phyloP scores from a whole-genome alignment of 2,329 filamentous ascomycete species.

The Lecanicillium sp. region DNA sequence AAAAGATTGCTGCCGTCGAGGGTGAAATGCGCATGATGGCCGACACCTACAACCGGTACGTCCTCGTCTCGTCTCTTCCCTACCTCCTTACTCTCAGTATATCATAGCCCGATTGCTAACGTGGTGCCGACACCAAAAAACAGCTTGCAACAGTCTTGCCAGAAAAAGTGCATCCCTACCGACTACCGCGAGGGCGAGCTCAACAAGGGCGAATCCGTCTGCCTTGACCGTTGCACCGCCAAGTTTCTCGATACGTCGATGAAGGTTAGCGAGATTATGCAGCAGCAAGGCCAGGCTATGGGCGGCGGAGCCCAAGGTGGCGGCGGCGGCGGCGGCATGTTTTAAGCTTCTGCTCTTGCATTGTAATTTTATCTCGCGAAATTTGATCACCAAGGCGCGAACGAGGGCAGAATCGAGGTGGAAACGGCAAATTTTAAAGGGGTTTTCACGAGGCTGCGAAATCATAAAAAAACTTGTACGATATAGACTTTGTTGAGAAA shows the following conservation, averaged over 20 bases:
- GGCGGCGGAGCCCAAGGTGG: slow-evolving; percentile 30
- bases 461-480: too few relatives aligned
- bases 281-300: slow-evolving; percentile 68
- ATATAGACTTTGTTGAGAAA: too few relatives aligned
- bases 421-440: too few relatives aligned
- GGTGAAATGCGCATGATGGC: slow-evolving; percentile 96
- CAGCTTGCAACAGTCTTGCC: slow-evolving; percentile 82
- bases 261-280: slow-evolving; percentile 96
- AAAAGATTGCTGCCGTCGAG: slow-evolving; percentile 96
- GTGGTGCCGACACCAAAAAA: too few relatives aligned
- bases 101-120: too few relatives aligned
- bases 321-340: slow-evolving; percentile 43
- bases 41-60: slow-evolving; percentile 95
- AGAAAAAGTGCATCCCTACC: slow-evolving; percentile 84
- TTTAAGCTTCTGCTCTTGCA: slow-evolving; percentile 13
- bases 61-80: slow-evolving; percentile 3
- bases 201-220: slow-evolving; percentile 98
- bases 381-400: too few relatives aligned
- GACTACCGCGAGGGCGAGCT: slow-evolving; percentile 94
- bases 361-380: too few relatives aligned
- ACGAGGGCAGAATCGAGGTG: too few relatives aligned
- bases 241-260: slow-evolving; percentile 99
- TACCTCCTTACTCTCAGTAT: neutral
- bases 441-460: too few relatives aligned
- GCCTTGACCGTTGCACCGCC: slow-evolving; percentile 90